Evolutionary conservation across 768 basidiomycete species (phyloP), one percentile per base, ranked within the genome.

Genomic region (Naganishia friedmannii): DNA sequence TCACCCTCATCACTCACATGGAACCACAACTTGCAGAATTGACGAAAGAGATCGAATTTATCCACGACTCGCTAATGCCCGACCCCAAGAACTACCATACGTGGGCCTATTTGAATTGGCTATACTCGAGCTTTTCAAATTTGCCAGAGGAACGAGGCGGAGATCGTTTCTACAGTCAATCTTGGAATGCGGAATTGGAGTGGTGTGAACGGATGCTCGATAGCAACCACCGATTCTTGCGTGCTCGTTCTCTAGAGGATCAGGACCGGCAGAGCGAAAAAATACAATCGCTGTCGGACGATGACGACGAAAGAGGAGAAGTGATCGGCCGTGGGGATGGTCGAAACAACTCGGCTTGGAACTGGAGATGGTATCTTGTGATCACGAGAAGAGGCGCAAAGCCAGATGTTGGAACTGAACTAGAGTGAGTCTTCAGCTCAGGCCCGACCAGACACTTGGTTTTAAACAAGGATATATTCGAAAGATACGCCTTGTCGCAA

Each of bases 71-170:
- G 0, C 86, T 99, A 34, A 82, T 86, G 9, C 85, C 82, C 26
- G 96, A 99, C 78, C 82, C 87, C 54, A 99, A 99, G 86, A 99
- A 99, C 83, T 99, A 99, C 80, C 95, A 98, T 81, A 98, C 96
- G 0, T 99, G 96, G 96, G 91, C 91, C 9, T 95, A 97, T 81
- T 86, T 95, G 8, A 94, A 99, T 80, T 97, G 93, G 93, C 80
- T 93, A 15, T 87, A 96, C 53, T 88, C 90, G 10, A 87, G 89
- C 77, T 94, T 94, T 83, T 77, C 72, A 4, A 70, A 75, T 6
- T 76, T 78, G 1, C 67, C 60, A 3, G 31, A 55, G 0, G 53
- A 39, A 0, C 68, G 58, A 26, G 55, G 72, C 1, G 71, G 70
- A 48, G 34, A 65, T 53, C 65, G 66, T 34, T 56, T 70, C 45